phyloP scores from a whole-genome alignment of 1,139 yeast species.

The Kodamaea suecica region DNA sequence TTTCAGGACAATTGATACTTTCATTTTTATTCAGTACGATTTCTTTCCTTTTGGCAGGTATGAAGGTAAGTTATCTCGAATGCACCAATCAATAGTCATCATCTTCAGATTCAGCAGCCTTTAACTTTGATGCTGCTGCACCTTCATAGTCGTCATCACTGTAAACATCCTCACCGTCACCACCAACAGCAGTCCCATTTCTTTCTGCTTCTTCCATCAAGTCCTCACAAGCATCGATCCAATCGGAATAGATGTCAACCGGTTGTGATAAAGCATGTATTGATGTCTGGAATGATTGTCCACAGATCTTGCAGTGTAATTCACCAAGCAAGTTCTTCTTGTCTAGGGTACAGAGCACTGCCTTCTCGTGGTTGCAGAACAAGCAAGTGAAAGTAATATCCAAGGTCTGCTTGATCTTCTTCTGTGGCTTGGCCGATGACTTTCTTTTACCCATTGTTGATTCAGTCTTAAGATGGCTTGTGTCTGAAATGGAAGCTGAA shows the following conservation, averaged over 20 bases:
- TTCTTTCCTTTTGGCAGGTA: no score
- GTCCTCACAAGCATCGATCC: constrained; percentile 99
- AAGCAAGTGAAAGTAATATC: constrained; percentile 88
- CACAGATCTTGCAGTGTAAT: constrained; percentile 87
- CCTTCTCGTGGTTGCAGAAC: constrained; percentile 93
- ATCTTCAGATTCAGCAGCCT: constrained; percentile 16
- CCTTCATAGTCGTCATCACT: constrained; percentile 33
- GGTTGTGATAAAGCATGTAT: constrained; percentile 83
- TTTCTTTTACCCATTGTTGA: constrained; percentile 77
- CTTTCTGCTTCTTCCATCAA: constrained; percentile 66
- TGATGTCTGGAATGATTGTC: constrained; percentile 88
- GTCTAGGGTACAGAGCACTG: constrained; percentile 85
- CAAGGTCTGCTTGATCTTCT: constrained; percentile 73
- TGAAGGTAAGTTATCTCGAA: no score
- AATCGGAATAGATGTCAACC: constrained; percentile 92
- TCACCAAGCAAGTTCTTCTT: constrained; percentile 85
- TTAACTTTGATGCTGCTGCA: constrained; percentile 4
- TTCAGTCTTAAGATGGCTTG: no score
- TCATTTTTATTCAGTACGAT: no score
- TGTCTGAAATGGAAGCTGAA: no score
- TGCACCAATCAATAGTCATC: constrained; percentile 15
- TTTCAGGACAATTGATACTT: no score
- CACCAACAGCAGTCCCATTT: constrained; percentile 25
- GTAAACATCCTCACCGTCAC: constrained; percentile 28
- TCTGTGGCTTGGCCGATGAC: constrained; percentile 81